phyloP scores from a whole-genome alignment of 2,329 filamentous ascomycete species.

The Talaromyces marneffei region DNA sequence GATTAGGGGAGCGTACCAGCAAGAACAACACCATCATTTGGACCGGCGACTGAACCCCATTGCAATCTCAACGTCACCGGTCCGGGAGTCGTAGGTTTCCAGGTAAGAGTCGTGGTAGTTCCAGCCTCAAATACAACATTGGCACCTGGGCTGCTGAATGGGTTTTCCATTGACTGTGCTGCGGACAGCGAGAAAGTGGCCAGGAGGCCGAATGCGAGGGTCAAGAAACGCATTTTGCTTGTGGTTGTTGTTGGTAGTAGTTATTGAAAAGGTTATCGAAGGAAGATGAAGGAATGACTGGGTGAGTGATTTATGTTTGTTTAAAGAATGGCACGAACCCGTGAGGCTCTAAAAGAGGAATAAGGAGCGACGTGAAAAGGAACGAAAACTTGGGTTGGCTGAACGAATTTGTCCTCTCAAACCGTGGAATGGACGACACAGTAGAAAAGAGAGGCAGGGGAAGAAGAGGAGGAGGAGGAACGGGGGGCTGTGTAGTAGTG shows the following conservation, averaged over 20 bases:
- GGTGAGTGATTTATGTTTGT: background rate
- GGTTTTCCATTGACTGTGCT: constrained; percentile 44
- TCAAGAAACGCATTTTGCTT: constrained; percentile 11
- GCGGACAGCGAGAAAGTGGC: constrained; percentile 40
- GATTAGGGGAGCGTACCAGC: constrained; percentile 38
- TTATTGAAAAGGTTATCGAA: background rate
- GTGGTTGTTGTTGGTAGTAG: background rate
- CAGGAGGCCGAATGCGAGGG: constrained; percentile 37
- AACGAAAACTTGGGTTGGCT: background rate
- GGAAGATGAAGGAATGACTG: background rate
- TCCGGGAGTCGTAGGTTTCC: constrained; percentile 46
- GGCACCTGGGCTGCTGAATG: constrained; percentile 43
- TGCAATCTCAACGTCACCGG: constrained; percentile 50
- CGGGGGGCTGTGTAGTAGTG: background rate
- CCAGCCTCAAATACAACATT: constrained; percentile 45
- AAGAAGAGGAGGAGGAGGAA: background rate
- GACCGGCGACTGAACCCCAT: constrained; percentile 38
- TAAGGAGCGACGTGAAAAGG: background rate
- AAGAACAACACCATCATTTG: constrained; percentile 38
- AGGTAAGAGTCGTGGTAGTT: constrained; percentile 42
- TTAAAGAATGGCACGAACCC: background rate
- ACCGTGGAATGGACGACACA: background rate
- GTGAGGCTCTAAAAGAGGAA: background rate
- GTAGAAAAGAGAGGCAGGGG: background rate
- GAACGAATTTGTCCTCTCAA: background rate